Evolutionary conservation across 75 land plant genomes (phyloP), one percentile per base, ranked within the genome.

Genomic region (Larix kaempferi): DNA sequence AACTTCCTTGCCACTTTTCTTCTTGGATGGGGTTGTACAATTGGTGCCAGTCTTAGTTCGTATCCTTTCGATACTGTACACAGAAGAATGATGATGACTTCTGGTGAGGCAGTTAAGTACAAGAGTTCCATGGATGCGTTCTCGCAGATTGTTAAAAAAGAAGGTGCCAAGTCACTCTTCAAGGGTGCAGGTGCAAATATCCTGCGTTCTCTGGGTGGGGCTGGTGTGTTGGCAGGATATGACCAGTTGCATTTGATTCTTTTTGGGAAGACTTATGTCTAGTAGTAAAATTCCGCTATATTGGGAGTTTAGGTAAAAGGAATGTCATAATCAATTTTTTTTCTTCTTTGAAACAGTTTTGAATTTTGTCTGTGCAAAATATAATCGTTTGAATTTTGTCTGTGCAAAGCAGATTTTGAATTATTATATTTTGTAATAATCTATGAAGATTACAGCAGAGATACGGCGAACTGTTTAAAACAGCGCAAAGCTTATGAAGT

Each of bases 21-120:
- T 13, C 87, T 91, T 29, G 93, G 93, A 39, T 91, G 91, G 91
- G 81, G 85, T 29, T 84, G 89, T 74, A 91, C 93, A 25, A 91
- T 81, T 77, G 89, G 87, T 73, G 93, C 91, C 64, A 88, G 91
- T 33, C 84, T 91, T 67, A 91, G 90, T 21, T 91, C 93, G 11
- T 91, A 88, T 72, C 93, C 91, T 13, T 82, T 91, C 56, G 93
- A 91, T 57, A 91, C 93, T 16, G 90, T 90, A 22, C 78, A 90
- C 56, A 81, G 90, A 80, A 80, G 92, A 71, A 90, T 87, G 91
- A 89, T 90, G 92, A 91, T 91, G 93, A 91, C 91, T 14, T 91
- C 93, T 17, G 94, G 94, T 15, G 88, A 89, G 81, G 91, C 88
- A 12, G 89, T 91, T 25, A 90, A 90, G 74, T 90, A 90, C 86